These are phyloP conservation scores for Metarhizium humberi DNA, from an alignment of 2,329 filamentous ascomycete species.

Conservation along the genomic window DNA sequence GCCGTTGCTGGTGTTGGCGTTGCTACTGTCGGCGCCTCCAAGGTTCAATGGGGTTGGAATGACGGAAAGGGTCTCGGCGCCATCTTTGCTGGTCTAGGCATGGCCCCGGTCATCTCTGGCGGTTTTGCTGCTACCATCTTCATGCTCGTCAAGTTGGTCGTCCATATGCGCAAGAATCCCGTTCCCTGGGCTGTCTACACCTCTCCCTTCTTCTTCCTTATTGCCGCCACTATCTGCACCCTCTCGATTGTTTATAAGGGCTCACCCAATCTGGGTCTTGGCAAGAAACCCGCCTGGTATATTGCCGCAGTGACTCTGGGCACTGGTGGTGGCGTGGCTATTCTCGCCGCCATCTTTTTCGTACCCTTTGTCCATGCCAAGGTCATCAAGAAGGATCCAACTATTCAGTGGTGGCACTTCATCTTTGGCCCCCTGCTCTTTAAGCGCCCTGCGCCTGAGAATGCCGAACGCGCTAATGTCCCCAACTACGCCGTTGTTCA, in stretches of 20 bases:
- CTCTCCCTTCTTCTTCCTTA: conserved; percentile 68
- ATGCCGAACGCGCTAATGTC: conserved; percentile 46
- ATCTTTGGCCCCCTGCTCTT: conserved; percentile 55
- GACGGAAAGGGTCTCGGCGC: conserved; percentile 58
- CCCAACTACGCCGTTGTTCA: conserved; percentile 74
- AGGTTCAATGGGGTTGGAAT: conserved; percentile 64
- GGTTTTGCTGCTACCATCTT: conserved; percentile 59
- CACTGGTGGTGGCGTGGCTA: conserved; percentile 47
- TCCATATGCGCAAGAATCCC: conserved; percentile 63
- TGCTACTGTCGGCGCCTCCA: conserved; percentile 48
- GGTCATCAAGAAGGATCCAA: conserved; percentile 59
- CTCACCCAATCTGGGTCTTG: conserved; percentile 56
- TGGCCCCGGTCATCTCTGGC: conserved; percentile 60
- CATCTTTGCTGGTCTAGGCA: conserved; percentile 61
- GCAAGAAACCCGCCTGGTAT: conserved; percentile 58
- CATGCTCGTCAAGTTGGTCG: conserved; percentile 53
- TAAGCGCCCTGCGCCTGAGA: conserved; percentile 44
- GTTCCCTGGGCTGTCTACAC: conserved; percentile 64
- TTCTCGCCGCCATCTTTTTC: conserved; percentile 60
- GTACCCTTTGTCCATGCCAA: conserved; percentile 59
- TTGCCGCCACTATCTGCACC: conserved; percentile 65
- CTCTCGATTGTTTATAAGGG: conserved; percentile 77
- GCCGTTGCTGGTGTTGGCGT: conserved; percentile 59
- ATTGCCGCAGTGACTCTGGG: conserved; percentile 59
- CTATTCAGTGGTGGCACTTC: conserved; percentile 54